Conservation (phyloP, 2,329 filamentous ascomycete species). For the Cadophora luteo-olivacea region DNA sequence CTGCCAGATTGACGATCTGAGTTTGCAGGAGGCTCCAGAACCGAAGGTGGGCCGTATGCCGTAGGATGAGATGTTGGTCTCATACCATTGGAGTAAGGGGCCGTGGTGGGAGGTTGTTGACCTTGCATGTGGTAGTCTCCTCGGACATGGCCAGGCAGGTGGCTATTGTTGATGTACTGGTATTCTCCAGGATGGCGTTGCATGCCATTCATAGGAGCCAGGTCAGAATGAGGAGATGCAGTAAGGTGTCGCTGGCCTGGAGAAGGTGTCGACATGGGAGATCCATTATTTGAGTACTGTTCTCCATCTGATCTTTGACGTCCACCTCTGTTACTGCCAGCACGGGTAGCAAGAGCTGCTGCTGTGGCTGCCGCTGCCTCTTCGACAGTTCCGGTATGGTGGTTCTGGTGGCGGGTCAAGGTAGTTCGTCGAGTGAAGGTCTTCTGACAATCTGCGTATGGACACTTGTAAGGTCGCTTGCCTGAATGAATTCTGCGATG, state of each 20-base stretch:
- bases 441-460: slow-evolving; percentile 97
- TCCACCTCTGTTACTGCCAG: slow-evolving; percentile 48
- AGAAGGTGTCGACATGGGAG: slow-evolving; percentile 81
- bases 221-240: slow-evolving; percentile 79
- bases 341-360: slow-evolving; percentile 72
- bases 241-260: slow-evolving; percentile 81
- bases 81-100: slow-evolving; percentile 60
- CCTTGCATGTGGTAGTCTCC: slow-evolving; percentile 60
- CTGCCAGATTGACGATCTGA: slow-evolving; percentile 76
- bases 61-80: slow-evolving; percentile 86
- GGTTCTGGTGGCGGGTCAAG: slow-evolving; percentile 92
- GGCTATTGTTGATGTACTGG: slow-evolving; percentile 78
- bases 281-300: slow-evolving; percentile 73
- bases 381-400: slow-evolving; percentile 93
- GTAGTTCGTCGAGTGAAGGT: slow-evolving; percentile 97
- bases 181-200: slow-evolving; percentile 63
- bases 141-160: slow-evolving; percentile 83
- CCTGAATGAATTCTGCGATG: slow-evolving; percentile 96
- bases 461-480: slow-evolving; percentile 96
- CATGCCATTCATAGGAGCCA: slow-evolving; percentile 72
- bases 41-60: slow-evolving; percentile 79
- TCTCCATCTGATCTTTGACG: slow-evolving; percentile 73
- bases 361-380: slow-evolving; percentile 90
- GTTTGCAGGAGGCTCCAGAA: slow-evolving; percentile 78
- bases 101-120: slow-evolving; percentile 64